These are phyloP conservation scores for Suillus cothurnatus DNA, from an alignment of 768 basidiomycete species.

Conservation along the genomic window DNA sequence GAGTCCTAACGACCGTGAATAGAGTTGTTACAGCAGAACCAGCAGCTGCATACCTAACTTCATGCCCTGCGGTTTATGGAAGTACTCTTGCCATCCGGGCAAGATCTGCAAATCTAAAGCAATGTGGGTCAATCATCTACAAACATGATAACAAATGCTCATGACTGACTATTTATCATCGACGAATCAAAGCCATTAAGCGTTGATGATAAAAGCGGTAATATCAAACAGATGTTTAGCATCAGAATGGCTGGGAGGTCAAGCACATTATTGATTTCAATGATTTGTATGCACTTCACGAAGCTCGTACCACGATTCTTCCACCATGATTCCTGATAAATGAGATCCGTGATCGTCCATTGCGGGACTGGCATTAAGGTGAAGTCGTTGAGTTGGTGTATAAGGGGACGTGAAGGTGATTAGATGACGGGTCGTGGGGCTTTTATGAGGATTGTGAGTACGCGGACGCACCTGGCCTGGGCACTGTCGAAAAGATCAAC, in stretches of 20 bases:
- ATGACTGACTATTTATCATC: conserved; percentile 50
- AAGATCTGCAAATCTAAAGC: conserved; percentile 64
- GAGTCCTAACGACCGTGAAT: conserved; percentile 42
- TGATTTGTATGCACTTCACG: background rate
- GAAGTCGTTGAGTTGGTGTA: background rate
- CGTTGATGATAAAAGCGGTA: conserved; percentile 66
- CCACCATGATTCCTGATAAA: conserved; percentile 65
- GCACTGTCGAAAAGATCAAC: background rate
- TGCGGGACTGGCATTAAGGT: conserved; percentile 40
- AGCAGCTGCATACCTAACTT: conserved; percentile 42
- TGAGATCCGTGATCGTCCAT: conserved; percentile 61
- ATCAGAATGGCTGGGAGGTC: conserved; percentile 51
- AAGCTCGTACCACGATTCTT: conserved; percentile 50
- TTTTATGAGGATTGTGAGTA: conserved; percentile 1
- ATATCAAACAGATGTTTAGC: conserved; percentile 58
- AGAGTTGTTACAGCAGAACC: background rate
- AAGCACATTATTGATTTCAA: background rate
- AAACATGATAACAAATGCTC: background rate
- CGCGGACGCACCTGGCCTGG: conserved; percentile 1
- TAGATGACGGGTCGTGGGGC: background rate
- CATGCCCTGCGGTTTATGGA: conserved; percentile 52
- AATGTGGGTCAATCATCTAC: conserved; percentile 32
- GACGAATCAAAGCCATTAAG: conserved; percentile 73
- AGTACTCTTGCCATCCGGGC: conserved; percentile 63
- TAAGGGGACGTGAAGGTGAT: conserved; percentile 1